A percentile compares a stretch with the other conserved stretches of the same genome.
Evolutionary conservation across 352 stramenopile genomes (phyloP).

Genomic region (Pythium chondricola): DNA sequence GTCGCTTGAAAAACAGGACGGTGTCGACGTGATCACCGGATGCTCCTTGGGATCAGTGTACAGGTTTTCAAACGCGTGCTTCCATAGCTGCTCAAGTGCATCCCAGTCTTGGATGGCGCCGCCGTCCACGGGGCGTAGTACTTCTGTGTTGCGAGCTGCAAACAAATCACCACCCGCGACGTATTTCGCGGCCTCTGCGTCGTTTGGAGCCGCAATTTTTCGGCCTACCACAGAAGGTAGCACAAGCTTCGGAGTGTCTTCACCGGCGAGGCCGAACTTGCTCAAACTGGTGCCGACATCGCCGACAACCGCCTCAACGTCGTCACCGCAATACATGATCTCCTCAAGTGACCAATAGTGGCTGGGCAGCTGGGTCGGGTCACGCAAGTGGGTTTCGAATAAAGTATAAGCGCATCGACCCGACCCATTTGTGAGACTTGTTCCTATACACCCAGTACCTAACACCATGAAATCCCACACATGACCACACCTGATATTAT

Average conservation of each 20-base stretch:
- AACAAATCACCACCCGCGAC: conserved; percentile 57
- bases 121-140: conserved; percentile 47
- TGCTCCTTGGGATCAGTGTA: conserved; percentile 62
- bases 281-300: conserved; percentile 88
- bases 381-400: too few relatives aligned
- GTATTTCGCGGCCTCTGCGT: conserved; percentile 8
- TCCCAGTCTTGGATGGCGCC: conserved; percentile 79
- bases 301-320: conserved; percentile 94
- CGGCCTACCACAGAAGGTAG: conserved; percentile 65
- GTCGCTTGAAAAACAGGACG: conserved; percentile 73
- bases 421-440: too few relatives aligned
- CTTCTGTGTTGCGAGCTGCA: conserved; percentile 45
- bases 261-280: conserved; percentile 94
- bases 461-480: too few relatives aligned
- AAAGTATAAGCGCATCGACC: too few relatives aligned
- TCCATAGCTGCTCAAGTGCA: conserved; percentile 81
- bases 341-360: too few relatives aligned
- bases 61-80: conserved; percentile 62
- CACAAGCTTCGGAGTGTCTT: conserved; percentile 91
- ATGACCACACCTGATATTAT: not conserved
- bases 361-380: too few relatives aligned
- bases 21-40: conserved; percentile 68
- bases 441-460: conserved; percentile 13
- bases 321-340: conserved; percentile 95
- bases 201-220: conserved; percentile 6